These are phyloP conservation scores for Cyberlindnera sargentensis DNA, from an alignment of 805 yeast genomes.

Conservation along the genomic window DNA sequence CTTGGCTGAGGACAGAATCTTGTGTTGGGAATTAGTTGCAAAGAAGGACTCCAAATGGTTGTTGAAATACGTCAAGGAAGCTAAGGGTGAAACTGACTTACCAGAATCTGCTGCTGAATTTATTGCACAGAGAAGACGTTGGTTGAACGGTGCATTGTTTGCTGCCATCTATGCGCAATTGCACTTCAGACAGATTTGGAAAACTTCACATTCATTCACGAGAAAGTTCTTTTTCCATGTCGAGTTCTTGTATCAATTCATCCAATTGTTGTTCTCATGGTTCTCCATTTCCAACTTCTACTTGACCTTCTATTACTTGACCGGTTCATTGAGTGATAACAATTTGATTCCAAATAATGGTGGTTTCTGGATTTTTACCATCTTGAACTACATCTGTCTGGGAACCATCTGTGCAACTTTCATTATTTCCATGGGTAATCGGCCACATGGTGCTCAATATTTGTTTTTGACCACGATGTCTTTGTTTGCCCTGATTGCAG, in stretches of 20 bases:
- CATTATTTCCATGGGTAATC: slow-evolving; percentile 90
- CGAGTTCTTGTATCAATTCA: slow-evolving; percentile 84
- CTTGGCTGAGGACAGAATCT: slow-evolving; percentile 91
- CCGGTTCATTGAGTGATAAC: slow-evolving; percentile 66
- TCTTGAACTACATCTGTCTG: slow-evolving; percentile 79
- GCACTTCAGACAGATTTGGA: slow-evolving; percentile 85
- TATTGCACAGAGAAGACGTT: slow-evolving; percentile 92
- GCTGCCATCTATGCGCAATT: slow-evolving; percentile 88
- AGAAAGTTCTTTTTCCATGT: slow-evolving; percentile 78
- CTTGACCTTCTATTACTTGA: slow-evolving; percentile 85
- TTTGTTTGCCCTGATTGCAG: slow-evolving; percentile 68
- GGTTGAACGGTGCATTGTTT: slow-evolving; percentile 97
- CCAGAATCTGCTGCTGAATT: slow-evolving; percentile 94
- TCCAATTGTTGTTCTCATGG: slow-evolving; percentile 78
- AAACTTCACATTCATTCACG: slow-evolving; percentile 73
- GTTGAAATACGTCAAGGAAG: slow-evolving; percentile 83
- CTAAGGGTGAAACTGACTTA: slow-evolving; percentile 95
- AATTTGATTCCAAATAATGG: slow-evolving; percentile 51
- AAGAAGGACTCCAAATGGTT: slow-evolving; percentile 81
- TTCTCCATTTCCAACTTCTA: slow-evolving; percentile 90
- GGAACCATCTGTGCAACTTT: slow-evolving; percentile 83
- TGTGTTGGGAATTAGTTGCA: slow-evolving; percentile 95
- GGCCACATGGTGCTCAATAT: slow-evolving; percentile 92
- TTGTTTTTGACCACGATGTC: slow-evolving; percentile 69
- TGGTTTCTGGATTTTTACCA: slow-evolving; percentile 79